These are phyloP conservation scores for Diaporthe batatas DNA, from an alignment of 2,329 filamentous ascomycete genomes.

Conservation along the genomic window DNA sequence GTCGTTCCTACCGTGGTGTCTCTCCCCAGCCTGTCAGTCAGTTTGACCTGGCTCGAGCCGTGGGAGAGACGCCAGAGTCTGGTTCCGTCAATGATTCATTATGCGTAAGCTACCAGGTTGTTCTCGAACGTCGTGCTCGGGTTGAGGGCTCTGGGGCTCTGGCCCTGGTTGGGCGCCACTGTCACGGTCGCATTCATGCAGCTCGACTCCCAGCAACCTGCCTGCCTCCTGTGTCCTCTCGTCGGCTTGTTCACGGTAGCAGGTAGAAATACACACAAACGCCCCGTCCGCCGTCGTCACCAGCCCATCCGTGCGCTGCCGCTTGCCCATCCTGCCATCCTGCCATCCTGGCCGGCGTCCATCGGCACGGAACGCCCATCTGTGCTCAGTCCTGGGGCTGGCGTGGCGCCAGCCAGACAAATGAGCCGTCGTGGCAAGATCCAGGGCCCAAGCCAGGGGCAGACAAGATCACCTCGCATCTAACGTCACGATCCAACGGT, in stretches of 20 bases:
- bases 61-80: constrained; percentile 16
- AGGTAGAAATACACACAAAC: not conserved
- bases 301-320: constrained; percentile 17
- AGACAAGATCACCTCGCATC: constrained; percentile 24
- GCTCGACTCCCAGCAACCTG: constrained; percentile 13
- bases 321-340: not conserved
- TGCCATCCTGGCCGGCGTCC: constrained; percentile 6
- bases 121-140: constrained; percentile 8
- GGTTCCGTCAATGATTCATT: constrained; percentile 31
- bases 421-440: not conserved
- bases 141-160: constrained; percentile 18
- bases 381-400: constrained; percentile 11
- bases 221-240: not conserved
- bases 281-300: not conserved
- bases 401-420: constrained; percentile 8
- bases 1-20: not conserved
- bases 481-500: constrained; percentile 24
- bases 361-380: constrained; percentile 33
- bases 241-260: not conserved
- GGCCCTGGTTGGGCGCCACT: constrained; percentile 14
- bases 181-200: constrained; percentile 34
- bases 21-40: not conserved
- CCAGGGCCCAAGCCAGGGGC: not conserved
- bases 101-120: constrained; percentile 22
- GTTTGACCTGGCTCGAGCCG: constrained; percentile 14